phyloP scores from a whole-genome alignment of 1,139 yeast species.

The Yamadazyma jaroonii region DNA sequence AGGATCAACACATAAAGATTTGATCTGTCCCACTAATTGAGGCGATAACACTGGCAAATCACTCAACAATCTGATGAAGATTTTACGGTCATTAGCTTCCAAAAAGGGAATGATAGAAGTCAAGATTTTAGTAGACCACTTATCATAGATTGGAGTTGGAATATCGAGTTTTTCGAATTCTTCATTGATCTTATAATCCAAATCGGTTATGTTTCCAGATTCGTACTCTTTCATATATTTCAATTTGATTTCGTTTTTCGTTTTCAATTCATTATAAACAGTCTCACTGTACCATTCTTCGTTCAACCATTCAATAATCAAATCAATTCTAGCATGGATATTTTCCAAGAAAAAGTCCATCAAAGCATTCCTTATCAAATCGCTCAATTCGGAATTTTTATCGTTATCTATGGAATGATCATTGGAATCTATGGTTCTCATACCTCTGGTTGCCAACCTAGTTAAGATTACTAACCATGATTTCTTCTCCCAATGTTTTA shows the following conservation, averaged over 20 bases:
- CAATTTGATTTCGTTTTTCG: conserved; percentile 16
- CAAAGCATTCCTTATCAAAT: conserved; percentile 64
- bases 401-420: conserved; percentile 18
- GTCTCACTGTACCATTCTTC: conserved; percentile 91
- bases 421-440: conserved; percentile 31
- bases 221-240: conserved; percentile 17
- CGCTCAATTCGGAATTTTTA: conserved; percentile 44
- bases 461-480: conserved; percentile 79
- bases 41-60: conserved; percentile 78
- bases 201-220: conserved; percentile 6
- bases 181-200: conserved; percentile 10
- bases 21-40: conserved; percentile 59
- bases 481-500: conserved; percentile 62
- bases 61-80: conserved; percentile 76
- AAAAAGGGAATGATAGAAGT: conserved; percentile 83
- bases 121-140: conserved; percentile 70
- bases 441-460: conserved; percentile 79
- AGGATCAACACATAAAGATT: conserved; percentile 83
- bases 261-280: conserved; percentile 33
- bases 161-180: conserved; percentile 11
- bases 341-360: conserved; percentile 73
- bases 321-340: conserved; percentile 68
- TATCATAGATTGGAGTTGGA: conserved; percentile 51
- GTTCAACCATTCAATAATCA: conserved; percentile 89
- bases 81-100: conserved; percentile 74